Conservation (phyloP, 257 asterid genomes). For the Fraxinus quadrangulata region DNA sequence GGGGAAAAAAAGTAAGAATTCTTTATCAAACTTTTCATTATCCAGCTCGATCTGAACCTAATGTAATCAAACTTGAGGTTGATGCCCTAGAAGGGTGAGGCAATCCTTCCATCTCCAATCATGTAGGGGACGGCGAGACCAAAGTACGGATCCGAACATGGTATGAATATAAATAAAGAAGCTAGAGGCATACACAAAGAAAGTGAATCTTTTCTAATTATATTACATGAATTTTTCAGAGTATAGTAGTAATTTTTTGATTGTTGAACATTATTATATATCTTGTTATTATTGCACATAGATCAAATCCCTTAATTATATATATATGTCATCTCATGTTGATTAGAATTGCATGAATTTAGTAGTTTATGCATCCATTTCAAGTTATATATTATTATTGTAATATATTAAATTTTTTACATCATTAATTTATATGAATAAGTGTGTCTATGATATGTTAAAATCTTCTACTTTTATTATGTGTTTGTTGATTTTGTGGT, state of each 20-base stretch:
- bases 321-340: background rate
- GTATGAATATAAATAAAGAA: background rate
- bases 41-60: too few relatives aligned
- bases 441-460: background rate
- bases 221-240: background rate
- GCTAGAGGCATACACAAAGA: background rate
- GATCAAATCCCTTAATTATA: background rate
- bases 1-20: background rate
- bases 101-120: too few relatives aligned
- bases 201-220: too few relatives aligned
- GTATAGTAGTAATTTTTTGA: too few relatives aligned
- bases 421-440: background rate
- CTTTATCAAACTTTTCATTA: too few relatives aligned
- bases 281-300: background rate
- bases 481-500: background rate
- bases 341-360: slow-evolving; percentile 1
- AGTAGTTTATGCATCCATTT: background rate
- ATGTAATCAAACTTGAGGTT: background rate
- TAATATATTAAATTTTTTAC: background rate
- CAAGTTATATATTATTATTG: background rate
- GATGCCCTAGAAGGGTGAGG: too few relatives aligned
- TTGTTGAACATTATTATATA: background rate
- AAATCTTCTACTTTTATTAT: background rate
- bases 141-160: background rate
- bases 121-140: too few relatives aligned